These are phyloP conservation scores for Zygotorulaspora florentina DNA, from an alignment of 805 yeast species.

Conservation along the genomic window DNA sequence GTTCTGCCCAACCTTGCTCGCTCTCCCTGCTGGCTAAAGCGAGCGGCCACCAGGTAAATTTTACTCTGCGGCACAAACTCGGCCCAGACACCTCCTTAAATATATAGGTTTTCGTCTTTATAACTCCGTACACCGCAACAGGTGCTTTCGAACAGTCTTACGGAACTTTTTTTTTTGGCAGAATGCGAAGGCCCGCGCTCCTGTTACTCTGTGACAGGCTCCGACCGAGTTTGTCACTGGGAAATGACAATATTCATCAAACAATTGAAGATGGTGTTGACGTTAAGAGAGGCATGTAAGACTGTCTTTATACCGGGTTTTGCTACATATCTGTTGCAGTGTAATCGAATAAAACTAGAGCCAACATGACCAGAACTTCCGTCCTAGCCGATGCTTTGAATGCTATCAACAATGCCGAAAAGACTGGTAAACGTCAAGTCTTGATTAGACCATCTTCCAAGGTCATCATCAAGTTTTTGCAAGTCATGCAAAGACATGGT, in stretches of 20 bases:
- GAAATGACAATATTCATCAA: not conserved
- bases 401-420: slow-evolving; percentile 98
- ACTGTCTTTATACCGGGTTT: not conserved
- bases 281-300: too few species aligned
- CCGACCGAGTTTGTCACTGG: not conserved
- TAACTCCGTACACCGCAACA: not conserved
- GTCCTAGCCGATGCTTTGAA: slow-evolving; percentile 98
- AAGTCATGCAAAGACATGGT: slow-evolving; percentile 97
- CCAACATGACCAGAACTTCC: slow-evolving; percentile 92
- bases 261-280: too few species aligned
- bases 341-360: slow-evolving; percentile 8
- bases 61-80: too few species aligned
- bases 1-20: too few species aligned
- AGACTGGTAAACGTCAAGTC: slow-evolving; percentile 98
- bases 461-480: slow-evolving; percentile 94
- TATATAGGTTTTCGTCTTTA: not conserved
- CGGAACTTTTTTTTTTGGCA: slow-evolving; percentile 4
- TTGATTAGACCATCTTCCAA: slow-evolving; percentile 97
- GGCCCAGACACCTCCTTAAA: slow-evolving; percentile 1
- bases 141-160: slow-evolving; percentile 7
- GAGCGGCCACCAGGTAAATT: too few species aligned
- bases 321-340: not conserved
- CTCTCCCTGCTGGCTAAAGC: too few species aligned
- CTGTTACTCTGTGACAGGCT: not conserved
- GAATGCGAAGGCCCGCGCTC: not conserved